A percentile compares a stretch with the other conserved stretches of the same genome.
These are phyloP conservation scores for Trichoderma atrobrunneum DNA, from an alignment of 2,329 filamentous ascomycete genomes.

Conservation along the genomic window DNA sequence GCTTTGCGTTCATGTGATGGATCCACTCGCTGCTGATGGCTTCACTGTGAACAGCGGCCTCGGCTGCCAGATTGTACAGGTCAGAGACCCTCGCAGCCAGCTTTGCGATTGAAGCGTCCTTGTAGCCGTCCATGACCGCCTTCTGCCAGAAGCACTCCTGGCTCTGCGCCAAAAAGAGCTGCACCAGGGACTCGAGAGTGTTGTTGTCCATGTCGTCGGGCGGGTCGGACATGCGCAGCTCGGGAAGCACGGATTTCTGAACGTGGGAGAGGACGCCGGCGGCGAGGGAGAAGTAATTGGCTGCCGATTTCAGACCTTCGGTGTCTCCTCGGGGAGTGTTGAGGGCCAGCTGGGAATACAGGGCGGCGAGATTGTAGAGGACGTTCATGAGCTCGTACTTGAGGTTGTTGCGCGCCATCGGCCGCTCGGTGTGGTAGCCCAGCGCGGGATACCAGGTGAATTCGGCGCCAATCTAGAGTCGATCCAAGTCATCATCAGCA, in stretches of 20 bases:
- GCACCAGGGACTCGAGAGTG: slow-evolving; percentile 78
- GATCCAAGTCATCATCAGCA: slow-evolving; percentile 11
- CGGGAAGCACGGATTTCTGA: slow-evolving; percentile 72
- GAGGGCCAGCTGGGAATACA: slow-evolving; percentile 90
- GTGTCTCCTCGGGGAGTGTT: slow-evolving; percentile 72
- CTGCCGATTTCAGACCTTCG: slow-evolving; percentile 83
- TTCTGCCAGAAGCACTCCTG: slow-evolving; percentile 99
- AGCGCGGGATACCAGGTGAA: slow-evolving; percentile 95
- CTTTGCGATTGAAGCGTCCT: slow-evolving; percentile 88
- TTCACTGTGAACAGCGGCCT: slow-evolving; percentile 84
- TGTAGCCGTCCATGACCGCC: slow-evolving; percentile 88
- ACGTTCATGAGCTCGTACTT: slow-evolving; percentile 88
- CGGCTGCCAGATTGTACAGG: slow-evolving; percentile 79
- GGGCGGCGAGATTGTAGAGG: slow-evolving; percentile 86
- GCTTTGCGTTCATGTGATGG: slow-evolving; percentile 94
- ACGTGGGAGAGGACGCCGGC: slow-evolving; percentile 82
- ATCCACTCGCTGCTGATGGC: slow-evolving; percentile 94
- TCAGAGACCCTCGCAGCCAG: slow-evolving; percentile 87
- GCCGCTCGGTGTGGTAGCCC: slow-evolving; percentile 80
- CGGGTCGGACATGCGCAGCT: slow-evolving; percentile 74
- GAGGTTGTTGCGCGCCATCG: slow-evolving; percentile 63
- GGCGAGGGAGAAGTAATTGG: slow-evolving; percentile 83
- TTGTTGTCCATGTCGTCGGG: slow-evolving; percentile 94
- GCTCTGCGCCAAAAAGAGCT: slow-evolving; percentile 84
- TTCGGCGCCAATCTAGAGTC: slow-evolving; percentile 75